Evolutionary conservation across 768 basidiomycete genomes (phyloP).

Genomic region (Lenzites betulinus): DNA sequence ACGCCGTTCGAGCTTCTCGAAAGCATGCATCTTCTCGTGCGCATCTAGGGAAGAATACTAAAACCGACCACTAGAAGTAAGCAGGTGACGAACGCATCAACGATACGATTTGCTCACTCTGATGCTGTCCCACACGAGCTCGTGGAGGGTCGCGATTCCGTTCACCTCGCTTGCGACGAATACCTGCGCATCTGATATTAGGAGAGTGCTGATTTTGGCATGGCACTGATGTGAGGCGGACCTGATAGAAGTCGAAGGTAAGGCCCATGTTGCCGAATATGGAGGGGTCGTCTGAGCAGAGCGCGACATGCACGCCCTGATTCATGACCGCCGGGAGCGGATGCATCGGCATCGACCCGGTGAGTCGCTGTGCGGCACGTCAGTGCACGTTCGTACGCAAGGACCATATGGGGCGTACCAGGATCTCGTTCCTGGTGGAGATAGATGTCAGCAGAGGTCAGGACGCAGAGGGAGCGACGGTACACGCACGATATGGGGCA

Average conservation of each 20-base stretch:
- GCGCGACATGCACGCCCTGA: conserved; percentile 67
- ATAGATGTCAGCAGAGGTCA: background rate
- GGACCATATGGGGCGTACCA: conserved; percentile 36
- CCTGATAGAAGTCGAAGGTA: conserved; percentile 78
- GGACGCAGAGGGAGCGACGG: background rate
- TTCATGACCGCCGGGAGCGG: conserved; percentile 69
- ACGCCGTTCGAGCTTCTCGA: conserved; percentile 45
- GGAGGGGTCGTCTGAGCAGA: conserved; percentile 75
- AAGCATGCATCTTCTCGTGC: conserved; percentile 44
- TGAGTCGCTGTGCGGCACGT: conserved; percentile 51
- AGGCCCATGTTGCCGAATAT: conserved; percentile 78
- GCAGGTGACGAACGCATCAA: background rate
- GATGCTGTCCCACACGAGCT: conserved; percentile 67
- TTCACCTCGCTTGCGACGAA: conserved; percentile 22
- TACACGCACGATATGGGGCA: conserved; percentile 75
- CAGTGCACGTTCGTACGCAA: background rate
- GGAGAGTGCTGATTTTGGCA: no score
- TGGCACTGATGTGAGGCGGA: conserved; percentile 23
- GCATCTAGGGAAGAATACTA: conserved; percentile 55
- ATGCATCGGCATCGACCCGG: conserved; percentile 79
- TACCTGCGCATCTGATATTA: conserved; percentile 1
- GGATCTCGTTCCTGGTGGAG: conserved; percentile 63
- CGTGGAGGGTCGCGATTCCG: conserved; percentile 60
- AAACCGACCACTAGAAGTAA: background rate
- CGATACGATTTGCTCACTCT: conserved; percentile 38